phyloP scores from a whole-genome alignment of 2,329 filamentous ascomycete genomes.

The Allantophomopsis cytisporea region DNA sequence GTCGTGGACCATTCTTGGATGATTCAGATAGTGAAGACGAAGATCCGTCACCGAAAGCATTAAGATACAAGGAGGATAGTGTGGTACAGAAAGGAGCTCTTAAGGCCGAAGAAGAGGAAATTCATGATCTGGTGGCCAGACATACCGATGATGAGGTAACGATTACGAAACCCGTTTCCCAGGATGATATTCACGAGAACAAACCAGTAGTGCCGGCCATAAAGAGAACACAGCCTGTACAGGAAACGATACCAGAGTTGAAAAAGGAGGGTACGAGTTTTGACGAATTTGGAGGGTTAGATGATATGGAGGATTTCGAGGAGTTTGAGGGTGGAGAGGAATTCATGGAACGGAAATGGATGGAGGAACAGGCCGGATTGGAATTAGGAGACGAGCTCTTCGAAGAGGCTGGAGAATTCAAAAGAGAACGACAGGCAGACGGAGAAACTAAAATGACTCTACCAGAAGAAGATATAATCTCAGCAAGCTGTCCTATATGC shows the following conservation, averaged over 20 bases:
- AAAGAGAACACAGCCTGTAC: constrained; percentile 1
- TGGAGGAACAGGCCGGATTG: constrained; percentile 61
- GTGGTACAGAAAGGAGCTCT: constrained; percentile 6
- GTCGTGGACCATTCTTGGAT: constrained; percentile 52
- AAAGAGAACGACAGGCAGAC: constrained; percentile 14
- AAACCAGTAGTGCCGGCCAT: constrained; percentile 6
- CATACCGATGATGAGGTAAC: no score
- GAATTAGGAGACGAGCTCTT: constrained; percentile 42
- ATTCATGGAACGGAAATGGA: constrained; percentile 51
- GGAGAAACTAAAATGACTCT: constrained; percentile 3
- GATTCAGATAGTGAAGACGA: constrained; percentile 49
- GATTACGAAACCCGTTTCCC: constrained; percentile 4
- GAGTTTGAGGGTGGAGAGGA: constrained; percentile 45
- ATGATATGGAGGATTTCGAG: constrained; percentile 44
- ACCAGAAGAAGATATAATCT: constrained; percentile 6
- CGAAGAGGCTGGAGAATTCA: constrained; percentile 19
- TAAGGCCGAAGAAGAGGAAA: constrained; percentile 7
- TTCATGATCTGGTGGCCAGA: constrained; percentile 1
- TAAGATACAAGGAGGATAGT: constrained; percentile 1
- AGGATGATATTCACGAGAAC: constrained; percentile 7
- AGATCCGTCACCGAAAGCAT: neutral
- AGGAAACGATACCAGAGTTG: constrained; percentile 12
- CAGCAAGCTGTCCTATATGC: constrained; percentile 62
- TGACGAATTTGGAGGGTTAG: constrained; percentile 37
- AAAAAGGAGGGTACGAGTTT: constrained; percentile 34